Conservation (phyloP, 1,139 yeast genomes). For the Fermentozyma sake region DNA sequence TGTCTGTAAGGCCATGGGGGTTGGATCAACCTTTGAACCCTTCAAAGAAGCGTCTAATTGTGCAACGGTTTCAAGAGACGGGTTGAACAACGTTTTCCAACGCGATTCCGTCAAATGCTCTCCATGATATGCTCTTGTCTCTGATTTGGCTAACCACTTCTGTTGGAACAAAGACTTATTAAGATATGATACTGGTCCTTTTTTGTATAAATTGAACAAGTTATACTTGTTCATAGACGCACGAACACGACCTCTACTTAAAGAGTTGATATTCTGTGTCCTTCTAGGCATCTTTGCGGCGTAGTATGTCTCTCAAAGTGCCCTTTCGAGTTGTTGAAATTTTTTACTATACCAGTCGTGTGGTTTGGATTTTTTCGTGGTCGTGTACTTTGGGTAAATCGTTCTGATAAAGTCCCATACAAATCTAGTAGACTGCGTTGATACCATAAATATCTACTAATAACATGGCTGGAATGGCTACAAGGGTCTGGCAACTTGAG, state of each 20-base stretch:
- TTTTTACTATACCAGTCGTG: constrained; percentile 4
- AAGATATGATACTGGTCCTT: constrained; percentile 47
- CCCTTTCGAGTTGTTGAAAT: no score
- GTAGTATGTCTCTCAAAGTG: no score
- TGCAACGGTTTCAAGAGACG: constrained; percentile 78
- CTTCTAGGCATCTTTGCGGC: constrained; percentile 65
- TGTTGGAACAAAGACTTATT: constrained; percentile 77
- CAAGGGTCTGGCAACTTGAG: constrained; percentile 49
- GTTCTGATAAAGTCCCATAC: no score
- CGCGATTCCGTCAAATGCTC: constrained; percentile 84
- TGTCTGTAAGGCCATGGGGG: constrained; percentile 86
- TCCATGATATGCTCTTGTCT: constrained; percentile 93
- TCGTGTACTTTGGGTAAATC: no score
- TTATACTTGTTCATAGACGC: constrained; percentile 92
- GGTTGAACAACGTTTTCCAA: constrained; percentile 69
- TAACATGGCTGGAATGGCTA: constrained; percentile 1
- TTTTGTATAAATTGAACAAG: constrained; percentile 78
- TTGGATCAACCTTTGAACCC: constrained; percentile 49
- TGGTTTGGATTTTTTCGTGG: no score
- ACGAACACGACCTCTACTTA: constrained; percentile 73
- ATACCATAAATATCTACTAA: background rate
- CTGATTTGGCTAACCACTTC: constrained; percentile 88
- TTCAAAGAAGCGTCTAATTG: constrained; percentile 74
- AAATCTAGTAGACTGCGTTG: no score
- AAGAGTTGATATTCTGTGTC: constrained; percentile 53